Conservation (phyloP, 768 basidiomycete genomes). For the Trametes cingulata region DNA sequence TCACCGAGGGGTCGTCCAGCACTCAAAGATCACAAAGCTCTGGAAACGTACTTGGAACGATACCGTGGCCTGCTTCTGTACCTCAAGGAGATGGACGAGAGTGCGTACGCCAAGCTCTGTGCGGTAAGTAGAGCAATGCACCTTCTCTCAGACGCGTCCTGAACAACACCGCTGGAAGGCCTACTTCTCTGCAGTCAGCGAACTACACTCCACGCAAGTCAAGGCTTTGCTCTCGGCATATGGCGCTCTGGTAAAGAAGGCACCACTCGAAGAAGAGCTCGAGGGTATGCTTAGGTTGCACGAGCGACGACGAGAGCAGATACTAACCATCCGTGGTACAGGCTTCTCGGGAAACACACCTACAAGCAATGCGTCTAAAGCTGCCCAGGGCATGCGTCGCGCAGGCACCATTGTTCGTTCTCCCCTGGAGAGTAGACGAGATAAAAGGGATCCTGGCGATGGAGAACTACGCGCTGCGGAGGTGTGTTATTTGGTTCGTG, state of each 20-base stretch:
- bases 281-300: constrained; percentile 55
- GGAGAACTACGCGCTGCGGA: constrained; percentile 73
- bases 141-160: not conserved
- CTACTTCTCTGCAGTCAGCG: constrained; percentile 87
- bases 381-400: constrained; percentile 66
- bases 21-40: constrained; percentile 62
- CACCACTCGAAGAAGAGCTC: constrained; percentile 71
- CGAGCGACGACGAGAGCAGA: not conserved
- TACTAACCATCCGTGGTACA: not conserved
- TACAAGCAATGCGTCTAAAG: constrained; percentile 40
- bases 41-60: constrained; percentile 83
- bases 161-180: constrained; percentile 48
- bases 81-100: constrained; percentile 95
- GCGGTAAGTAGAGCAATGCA: constrained; percentile 55
- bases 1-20: constrained; percentile 45
- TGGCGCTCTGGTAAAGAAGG: constrained; percentile 60
- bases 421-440: constrained; percentile 58
- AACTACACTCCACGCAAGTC: constrained; percentile 80
- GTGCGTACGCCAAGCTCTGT: constrained; percentile 83
- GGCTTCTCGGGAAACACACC: constrained; percentile 25
- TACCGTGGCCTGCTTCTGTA: constrained; percentile 92
- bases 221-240: constrained; percentile 67
- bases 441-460: constrained; percentile 56
- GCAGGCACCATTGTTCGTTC: constrained; percentile 86
- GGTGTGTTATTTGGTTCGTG: constrained; percentile 40